A percentile compares a stretch with the other conserved stretches of the same genome.
Evolutionary conservation across 164 flowering plant species (phyloP).

Genomic region (Platanus orientalis): DNA sequence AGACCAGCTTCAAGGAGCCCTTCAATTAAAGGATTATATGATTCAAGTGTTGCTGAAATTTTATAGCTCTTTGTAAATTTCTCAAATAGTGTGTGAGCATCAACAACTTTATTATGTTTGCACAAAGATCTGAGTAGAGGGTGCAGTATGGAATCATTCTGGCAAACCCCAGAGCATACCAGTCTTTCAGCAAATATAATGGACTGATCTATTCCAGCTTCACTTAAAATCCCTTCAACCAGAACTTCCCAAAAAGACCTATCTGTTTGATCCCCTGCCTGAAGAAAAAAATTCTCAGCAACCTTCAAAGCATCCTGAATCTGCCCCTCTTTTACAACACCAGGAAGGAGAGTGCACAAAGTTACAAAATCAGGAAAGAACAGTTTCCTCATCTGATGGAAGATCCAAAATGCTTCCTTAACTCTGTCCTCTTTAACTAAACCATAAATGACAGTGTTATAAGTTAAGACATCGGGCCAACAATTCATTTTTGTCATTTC

Average conservation of each 20-base stretch:
- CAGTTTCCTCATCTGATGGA: constrained; percentile 78
- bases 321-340: constrained; percentile 47
- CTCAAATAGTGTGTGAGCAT: constrained; percentile 49
- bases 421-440: constrained; percentile 50
- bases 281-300: constrained; percentile 30
- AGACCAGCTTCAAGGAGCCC: constrained; percentile 54
- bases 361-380: constrained; percentile 66
- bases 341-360: constrained; percentile 70
- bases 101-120: constrained; percentile 39
- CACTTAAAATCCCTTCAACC: constrained; percentile 47
- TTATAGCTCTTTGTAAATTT: constrained; percentile 47
- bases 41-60: constrained; percentile 38
- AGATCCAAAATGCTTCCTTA: constrained; percentile 66
- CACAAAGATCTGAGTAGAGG: constrained; percentile 53
- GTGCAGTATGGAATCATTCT: constrained; percentile 44
- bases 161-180: constrained; percentile 39
- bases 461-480: constrained; percentile 70
- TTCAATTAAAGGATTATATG: constrained; percentile 53
- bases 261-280: constrained; percentile 17
- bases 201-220: constrained; percentile 46
- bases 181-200: constrained; percentile 51
- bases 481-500: constrained; percentile 52
- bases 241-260: constrained; percentile 61
- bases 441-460: constrained; percentile 77
- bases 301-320: constrained; percentile 60